Conservation (phyloP, 768 basidiomycete species). For the Agrocybe chaxingu region DNA sequence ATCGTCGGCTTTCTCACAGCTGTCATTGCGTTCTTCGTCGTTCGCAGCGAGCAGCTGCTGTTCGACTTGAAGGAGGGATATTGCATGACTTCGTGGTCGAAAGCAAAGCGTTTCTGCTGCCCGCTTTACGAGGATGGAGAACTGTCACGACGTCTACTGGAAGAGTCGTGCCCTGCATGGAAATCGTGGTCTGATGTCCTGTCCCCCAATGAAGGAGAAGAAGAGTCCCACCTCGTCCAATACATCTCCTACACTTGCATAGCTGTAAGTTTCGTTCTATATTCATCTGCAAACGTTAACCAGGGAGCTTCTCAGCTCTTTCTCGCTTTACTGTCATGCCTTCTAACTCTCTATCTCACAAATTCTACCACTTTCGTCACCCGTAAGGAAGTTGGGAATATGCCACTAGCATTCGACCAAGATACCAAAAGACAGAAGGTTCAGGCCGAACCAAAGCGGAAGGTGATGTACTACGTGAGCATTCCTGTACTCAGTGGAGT, state of each 20-base stretch:
- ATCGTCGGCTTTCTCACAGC: conserved; percentile 87
- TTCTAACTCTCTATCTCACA: conserved; percentile 85
- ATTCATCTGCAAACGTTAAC: neutral
- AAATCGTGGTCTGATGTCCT: conserved; percentile 68
- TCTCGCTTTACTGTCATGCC: conserved; percentile 67
- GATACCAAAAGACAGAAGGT: conserved; percentile 34
- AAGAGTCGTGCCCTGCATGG: conserved; percentile 65
- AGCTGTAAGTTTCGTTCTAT: conserved; percentile 58
- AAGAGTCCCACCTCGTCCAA: conserved; percentile 49
- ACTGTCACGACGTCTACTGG: conserved; percentile 8
- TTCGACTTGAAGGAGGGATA: conserved; percentile 94
- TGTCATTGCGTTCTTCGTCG: conserved; percentile 80
- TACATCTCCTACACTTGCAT: conserved; percentile 69
- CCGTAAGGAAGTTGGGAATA: conserved; percentile 82
- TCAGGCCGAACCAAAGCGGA: conserved; percentile 42
- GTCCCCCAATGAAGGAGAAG: conserved; percentile 24
- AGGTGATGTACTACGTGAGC: conserved; percentile 82
- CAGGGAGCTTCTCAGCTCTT: conserved; percentile 44
- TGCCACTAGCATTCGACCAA: conserved; percentile 32
- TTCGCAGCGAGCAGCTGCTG: conserved; percentile 81
- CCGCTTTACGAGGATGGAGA: conserved; percentile 29
- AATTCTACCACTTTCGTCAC: conserved; percentile 86
- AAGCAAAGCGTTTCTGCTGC: conserved; percentile 83
- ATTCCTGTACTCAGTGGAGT: conserved; percentile 5
- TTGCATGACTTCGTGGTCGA: conserved; percentile 68